Evolutionary conservation across 1,139 yeast genomes (phyloP).

Genomic region (Candida smagusa): DNA sequence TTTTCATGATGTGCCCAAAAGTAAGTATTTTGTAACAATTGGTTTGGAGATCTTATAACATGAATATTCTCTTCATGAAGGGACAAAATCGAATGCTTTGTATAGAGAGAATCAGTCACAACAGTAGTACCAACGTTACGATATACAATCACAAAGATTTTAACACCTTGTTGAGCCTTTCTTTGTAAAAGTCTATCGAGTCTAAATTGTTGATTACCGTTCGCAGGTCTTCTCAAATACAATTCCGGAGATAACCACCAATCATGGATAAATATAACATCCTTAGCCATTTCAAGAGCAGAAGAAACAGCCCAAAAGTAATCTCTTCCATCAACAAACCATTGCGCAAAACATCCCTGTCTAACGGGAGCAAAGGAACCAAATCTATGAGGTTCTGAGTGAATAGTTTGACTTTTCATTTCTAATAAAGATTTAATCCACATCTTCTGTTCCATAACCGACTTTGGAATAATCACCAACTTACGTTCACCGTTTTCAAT

Average conservation of each 20-base stretch:
- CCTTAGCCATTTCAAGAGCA: slow-evolving; percentile 91
- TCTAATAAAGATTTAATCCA: slow-evolving; percentile 76
- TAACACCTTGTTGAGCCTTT: slow-evolving; percentile 93
- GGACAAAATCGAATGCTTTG: slow-evolving; percentile 87
- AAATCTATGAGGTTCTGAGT: slow-evolving; percentile 77
- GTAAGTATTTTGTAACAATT: slow-evolving; percentile 84
- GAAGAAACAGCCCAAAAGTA: slow-evolving; percentile 95
- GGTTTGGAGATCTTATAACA: slow-evolving; percentile 93
- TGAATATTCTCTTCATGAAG: slow-evolving; percentile 79
- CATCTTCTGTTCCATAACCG: slow-evolving; percentile 63
- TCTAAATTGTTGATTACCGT: slow-evolving; percentile 93
- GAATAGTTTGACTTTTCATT: slow-evolving; percentile 65
- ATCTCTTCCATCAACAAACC: slow-evolving; percentile 97
- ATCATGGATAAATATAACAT: slow-evolving; percentile 91
- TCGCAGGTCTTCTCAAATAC: slow-evolving; percentile 88
- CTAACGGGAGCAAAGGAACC: slow-evolving; percentile 92
- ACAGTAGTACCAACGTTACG: slow-evolving; percentile 93
- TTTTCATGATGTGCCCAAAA: slow-evolving; percentile 99
- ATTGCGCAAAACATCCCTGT: slow-evolving; percentile 81
- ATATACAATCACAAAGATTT: slow-evolving; percentile 88
- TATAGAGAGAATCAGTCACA: slow-evolving; percentile 89
- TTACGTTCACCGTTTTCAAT: slow-evolving; percentile 78
- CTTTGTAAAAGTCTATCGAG: slow-evolving; percentile 83
- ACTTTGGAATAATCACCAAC: slow-evolving; percentile 68
- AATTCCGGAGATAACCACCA: slow-evolving; percentile 99